Base-by-base conservation (phyloP, 768 basidiomycete genomes). In the Macrolepiota dolichaula region DNA sequence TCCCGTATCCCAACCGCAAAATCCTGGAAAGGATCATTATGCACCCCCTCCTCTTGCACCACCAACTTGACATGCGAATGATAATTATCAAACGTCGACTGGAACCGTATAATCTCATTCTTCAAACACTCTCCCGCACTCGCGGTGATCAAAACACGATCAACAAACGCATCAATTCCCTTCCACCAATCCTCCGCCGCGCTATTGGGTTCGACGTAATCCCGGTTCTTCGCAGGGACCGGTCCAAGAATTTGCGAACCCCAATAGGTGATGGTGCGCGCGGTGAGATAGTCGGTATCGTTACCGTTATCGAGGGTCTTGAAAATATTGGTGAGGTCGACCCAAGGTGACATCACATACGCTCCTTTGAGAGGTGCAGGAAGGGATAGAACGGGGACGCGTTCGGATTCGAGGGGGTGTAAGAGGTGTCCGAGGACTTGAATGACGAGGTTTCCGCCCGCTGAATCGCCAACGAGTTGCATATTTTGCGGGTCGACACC, bases 101-200 rank as follows among this genome's bases (percentile, higher is more conserved):
- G 68, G 36, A 73, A 62, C 3, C 60, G 54, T 15, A 73, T 65
- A 52, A 74, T 71, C 40, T 72, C 72, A 51, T 76, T 74, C 57
- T 71, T 67, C 51, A 77, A 61, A 35, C 71, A 72, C 63, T 78
- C 77, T 3, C 63, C 63, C 22, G 69, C 67, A 2, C 78, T 77
- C 7, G 68, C 73, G 3, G 74, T 78, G 37, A 80, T 68, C 24
- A 77, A 64, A 4, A 79, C 64, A 24, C 74, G 70, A 11, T 69
- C 66, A 1, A 76, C 73, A 13, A 76, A 61, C 12, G 50, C 65
- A 4, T 73, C 71, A 1, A 72, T 60, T 1, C 73, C 71, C 3
- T 65, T 64, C 58, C 76, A 77, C 76, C 74, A 78, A 15, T 61
- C 67, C 6, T 69, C 68, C 19, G 74, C 72, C 2, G 74, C 72